These are phyloP conservation scores for Trichoderma oligosporum DNA, from an alignment of 2,329 filamentous ascomycete species.

Conservation along the genomic window DNA sequence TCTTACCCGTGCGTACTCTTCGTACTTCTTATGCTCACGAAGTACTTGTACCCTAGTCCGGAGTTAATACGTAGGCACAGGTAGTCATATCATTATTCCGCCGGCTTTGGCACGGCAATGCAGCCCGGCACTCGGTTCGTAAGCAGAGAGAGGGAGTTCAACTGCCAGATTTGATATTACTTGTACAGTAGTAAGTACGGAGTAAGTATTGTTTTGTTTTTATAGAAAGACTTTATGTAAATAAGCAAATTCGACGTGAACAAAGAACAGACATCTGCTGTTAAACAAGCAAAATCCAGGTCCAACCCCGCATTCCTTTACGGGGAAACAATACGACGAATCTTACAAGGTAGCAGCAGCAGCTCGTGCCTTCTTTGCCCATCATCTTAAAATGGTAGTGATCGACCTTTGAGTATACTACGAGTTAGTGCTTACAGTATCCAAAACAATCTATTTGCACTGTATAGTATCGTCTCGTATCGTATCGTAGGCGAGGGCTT, in stretches of 20 bases:
- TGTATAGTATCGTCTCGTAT: background rate
- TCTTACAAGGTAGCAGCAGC: background rate
- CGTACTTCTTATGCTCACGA: no score
- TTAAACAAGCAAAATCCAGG: background rate
- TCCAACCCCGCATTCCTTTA: background rate
- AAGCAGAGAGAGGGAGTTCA: no score
- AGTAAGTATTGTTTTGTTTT: no score
- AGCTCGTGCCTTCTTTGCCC: background rate
- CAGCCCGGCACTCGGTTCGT: background rate
- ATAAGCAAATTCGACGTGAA: no score
- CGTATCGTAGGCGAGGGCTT: no score
- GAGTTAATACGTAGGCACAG: no score
- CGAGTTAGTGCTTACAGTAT: background rate
- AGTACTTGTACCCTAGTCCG: no score
- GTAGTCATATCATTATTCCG: constrained; percentile 1
- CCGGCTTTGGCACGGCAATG: constrained; percentile 17
- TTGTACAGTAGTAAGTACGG: no score
- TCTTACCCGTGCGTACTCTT: no score
- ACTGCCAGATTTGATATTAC: no score
- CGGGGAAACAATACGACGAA: background rate
- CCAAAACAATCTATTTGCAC: background rate
- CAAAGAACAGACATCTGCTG: background rate
- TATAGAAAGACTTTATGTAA: no score
- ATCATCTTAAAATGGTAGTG: constrained; percentile 12
- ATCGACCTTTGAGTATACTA: constrained; percentile 1